Evolutionary conservation across 2,329 filamentous ascomycete genomes (phyloP).

Genomic region (Aspergillus brasiliensis): DNA sequence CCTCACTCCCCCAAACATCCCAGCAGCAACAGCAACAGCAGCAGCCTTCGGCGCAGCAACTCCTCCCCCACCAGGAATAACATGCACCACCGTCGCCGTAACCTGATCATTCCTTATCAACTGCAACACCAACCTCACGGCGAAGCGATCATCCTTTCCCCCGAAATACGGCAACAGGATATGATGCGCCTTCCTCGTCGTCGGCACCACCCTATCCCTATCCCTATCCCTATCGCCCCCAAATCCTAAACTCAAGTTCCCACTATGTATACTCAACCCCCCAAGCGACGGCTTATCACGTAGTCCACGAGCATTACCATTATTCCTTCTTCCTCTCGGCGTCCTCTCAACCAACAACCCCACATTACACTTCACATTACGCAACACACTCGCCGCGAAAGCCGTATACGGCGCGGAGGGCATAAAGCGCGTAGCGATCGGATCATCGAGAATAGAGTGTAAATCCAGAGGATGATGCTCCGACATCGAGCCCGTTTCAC

Average conservation of each 20-base stretch:
- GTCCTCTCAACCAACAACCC: no score
- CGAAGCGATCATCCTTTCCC: constrained; percentile 76
- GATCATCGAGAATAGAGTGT: constrained; percentile 52
- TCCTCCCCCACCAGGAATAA: constrained; percentile 33
- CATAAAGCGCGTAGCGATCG: constrained; percentile 54
- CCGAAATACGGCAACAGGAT: constrained; percentile 88
- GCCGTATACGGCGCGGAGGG: constrained; percentile 64
- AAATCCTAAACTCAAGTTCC: no score
- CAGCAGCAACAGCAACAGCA: no score
- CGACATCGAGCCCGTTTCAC: constrained; percentile 72
- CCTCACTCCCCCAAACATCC: no score
- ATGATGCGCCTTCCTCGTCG: constrained; percentile 61
- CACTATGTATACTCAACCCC: no score
- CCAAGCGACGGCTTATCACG: no score
- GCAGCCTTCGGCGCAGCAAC: no score
- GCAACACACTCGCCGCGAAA: constrained; percentile 57
- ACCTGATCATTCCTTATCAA: constrained; percentile 77
- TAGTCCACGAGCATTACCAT: no score
- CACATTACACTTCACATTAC: no score
- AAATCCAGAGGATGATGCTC: constrained; percentile 55
- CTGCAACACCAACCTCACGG: constrained; percentile 79
- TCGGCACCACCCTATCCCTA: no score
- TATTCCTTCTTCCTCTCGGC: no score
- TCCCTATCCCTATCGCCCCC: no score
- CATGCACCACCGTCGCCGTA: constrained; percentile 72